phyloP scores from a whole-genome alignment of 805 yeast genomes.

The Sugiyamaella mastotermitis region DNA sequence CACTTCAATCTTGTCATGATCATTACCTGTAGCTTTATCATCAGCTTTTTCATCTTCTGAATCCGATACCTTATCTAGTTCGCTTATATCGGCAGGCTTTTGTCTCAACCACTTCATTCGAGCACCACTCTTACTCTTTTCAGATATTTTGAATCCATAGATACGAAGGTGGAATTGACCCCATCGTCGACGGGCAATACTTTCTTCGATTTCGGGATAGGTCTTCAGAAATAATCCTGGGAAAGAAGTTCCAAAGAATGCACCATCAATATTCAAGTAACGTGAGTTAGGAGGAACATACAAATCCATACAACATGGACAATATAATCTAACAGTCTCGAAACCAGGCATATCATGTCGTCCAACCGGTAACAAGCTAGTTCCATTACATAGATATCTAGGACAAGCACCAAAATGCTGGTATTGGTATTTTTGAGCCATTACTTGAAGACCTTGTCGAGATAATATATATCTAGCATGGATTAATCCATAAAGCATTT shows the following conservation, averaged over 20 bases:
- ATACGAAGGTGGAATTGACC: conserved; percentile 54
- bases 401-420: conserved; percentile 91
- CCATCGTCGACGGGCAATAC: conserved; percentile 54
- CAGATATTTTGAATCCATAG: conserved; percentile 82
- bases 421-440: conserved; percentile 86
- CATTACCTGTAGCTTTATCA: no score
- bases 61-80: conserved; percentile 44
- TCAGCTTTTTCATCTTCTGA: conserved; percentile 3
- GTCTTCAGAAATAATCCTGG: conserved; percentile 88
- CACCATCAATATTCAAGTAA: conserved; percentile 87
- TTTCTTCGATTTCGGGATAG: conserved; percentile 84
- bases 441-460: conserved; percentile 77
- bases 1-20: neutral
- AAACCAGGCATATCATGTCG: conserved; percentile 84
- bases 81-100: conserved; percentile 58
- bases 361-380: conserved; percentile 88
- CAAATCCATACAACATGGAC: conserved; percentile 91
- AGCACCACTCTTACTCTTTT: conserved; percentile 74
- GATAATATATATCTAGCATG: conserved; percentile 89
- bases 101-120: conserved; percentile 93
- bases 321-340: conserved; percentile 85
- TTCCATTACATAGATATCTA: conserved; percentile 80
- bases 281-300: conserved; percentile 85
- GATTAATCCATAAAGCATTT: conserved; percentile 83
- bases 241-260: conserved; percentile 93